Evolutionary conservation across 129 eudicot genomes (phyloP).

Genomic region (Centaurea solstitialis): DNA sequence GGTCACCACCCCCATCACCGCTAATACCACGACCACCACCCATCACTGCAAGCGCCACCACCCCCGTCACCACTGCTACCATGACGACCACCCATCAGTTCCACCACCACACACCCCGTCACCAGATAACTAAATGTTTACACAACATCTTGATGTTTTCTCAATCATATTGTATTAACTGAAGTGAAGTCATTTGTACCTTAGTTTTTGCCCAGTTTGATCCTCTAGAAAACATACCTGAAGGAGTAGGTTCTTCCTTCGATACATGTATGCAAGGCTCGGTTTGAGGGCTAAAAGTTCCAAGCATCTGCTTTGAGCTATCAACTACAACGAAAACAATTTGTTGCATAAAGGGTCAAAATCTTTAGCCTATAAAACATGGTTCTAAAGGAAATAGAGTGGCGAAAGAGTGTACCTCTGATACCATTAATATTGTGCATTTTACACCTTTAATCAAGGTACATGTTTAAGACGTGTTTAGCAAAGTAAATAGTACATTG

Average conservation of each 20-base stretch:
- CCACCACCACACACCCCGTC: too few species aligned
- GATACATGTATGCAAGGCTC: conserved; percentile 59
- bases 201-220: conserved; percentile 57
- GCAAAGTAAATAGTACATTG: conserved; percentile 31
- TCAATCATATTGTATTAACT: background rate
- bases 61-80: too few species aligned
- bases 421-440: conserved; percentile 47
- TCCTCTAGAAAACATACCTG: conserved; percentile 65
- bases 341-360: conserved; percentile 2
- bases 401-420: conserved; percentile 48
- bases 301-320: conserved; percentile 66
- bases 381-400: background rate
- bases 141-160: background rate
- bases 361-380: background rate
- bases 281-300: conserved; percentile 67
- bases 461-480: conserved; percentile 32
- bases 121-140: too few species aligned
- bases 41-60: too few species aligned
- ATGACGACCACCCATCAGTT: too few species aligned
- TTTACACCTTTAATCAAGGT: conserved; percentile 21
- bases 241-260: conserved; percentile 62
- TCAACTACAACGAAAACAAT: conserved; percentile 39
- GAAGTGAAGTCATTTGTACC: conserved; percentile 27
- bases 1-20: too few species aligned
- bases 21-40: too few species aligned